phyloP scores from a whole-genome alignment of 306 rosid genomes.

The Lotus japonicus region DNA sequence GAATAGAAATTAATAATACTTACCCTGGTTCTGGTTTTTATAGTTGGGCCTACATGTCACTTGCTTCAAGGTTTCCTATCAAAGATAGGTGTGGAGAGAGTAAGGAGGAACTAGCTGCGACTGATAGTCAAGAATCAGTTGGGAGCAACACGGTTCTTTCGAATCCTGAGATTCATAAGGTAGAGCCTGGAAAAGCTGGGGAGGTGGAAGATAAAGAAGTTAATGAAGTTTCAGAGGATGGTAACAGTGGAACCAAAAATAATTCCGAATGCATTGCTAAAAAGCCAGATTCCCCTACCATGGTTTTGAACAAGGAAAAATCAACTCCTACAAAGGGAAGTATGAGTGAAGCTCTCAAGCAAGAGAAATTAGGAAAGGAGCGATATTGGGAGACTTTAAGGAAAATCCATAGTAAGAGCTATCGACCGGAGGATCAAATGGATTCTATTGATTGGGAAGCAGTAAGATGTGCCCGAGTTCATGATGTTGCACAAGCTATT shows the following conservation, averaged over 20 bases:
- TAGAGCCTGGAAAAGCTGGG: too few relatives aligned
- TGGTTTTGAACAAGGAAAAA: too few relatives aligned
- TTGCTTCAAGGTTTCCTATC: constrained; percentile 45
- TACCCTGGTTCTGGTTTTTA: not conserved
- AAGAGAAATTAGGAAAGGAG: not conserved
- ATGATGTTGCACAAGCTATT: constrained; percentile 41
- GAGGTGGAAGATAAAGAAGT: too few relatives aligned
- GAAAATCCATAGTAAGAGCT: not conserved
- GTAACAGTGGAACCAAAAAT: too few relatives aligned
- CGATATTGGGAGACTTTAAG: constrained; percentile 44
- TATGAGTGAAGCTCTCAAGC: not conserved
- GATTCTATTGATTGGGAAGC: constrained; percentile 67
- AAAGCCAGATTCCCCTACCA: too few relatives aligned
- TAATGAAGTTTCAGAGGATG: too few relatives aligned
- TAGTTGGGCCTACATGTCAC: constrained; percentile 71
- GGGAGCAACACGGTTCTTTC: too few relatives aligned
- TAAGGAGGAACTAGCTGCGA: not conserved
- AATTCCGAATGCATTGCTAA: too few relatives aligned
- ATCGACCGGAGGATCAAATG: constrained; percentile 14
- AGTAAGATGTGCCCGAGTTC: constrained; percentile 32
- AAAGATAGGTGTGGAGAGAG: not conserved
- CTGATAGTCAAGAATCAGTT: too few relatives aligned
- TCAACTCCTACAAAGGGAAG: not conserved
- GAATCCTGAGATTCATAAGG: too few relatives aligned
- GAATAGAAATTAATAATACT: not conserved